phyloP scores from a whole-genome alignment of 2,329 filamentous ascomycete genomes.

The Neofusicoccum kwambonambiense region DNA sequence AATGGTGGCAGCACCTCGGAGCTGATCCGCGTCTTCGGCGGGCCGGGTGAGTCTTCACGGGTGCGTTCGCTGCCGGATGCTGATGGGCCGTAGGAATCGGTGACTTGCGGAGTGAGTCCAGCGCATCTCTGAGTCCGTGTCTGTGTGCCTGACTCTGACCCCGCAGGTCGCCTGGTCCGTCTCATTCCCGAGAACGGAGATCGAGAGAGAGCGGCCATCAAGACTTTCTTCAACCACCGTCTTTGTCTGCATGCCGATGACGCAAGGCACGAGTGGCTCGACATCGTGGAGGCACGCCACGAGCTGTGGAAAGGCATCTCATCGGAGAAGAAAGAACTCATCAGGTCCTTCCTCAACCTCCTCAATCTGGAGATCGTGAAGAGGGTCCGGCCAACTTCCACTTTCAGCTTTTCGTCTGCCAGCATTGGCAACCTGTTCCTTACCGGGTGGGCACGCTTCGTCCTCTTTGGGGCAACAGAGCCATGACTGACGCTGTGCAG shows the following conservation, averaged over 20 bases:
- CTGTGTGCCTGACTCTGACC: constrained; percentile 3
- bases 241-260: constrained; percentile 60
- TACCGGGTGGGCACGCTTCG: constrained; percentile 42
- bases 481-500: constrained; percentile 50
- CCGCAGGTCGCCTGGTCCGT: constrained; percentile 76
- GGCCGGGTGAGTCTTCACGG: constrained; percentile 64
- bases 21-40: constrained; percentile 89
- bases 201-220: constrained; percentile 66
- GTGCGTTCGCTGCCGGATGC: not conserved
- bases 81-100: constrained; percentile 55
- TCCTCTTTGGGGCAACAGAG: constrained; percentile 41
- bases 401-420: constrained; percentile 51
- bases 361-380: constrained; percentile 52
- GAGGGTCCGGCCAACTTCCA: constrained; percentile 44
- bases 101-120: constrained; percentile 68
- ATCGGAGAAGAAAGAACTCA: constrained; percentile 52
- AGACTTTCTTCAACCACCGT: constrained; percentile 82
- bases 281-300: constrained; percentile 82
- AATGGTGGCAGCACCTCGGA: constrained; percentile 95
- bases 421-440: constrained; percentile 54
- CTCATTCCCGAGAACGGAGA: constrained; percentile 69
- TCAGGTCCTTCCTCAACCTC: constrained; percentile 50
- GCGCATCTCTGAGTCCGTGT: not conserved
- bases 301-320: constrained; percentile 64
- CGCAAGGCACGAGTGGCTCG: constrained; percentile 79